These are phyloP conservation scores for Rhododendron ferrugineum DNA, from an alignment of 148 eudicot genomes.

Conservation along the genomic window DNA sequence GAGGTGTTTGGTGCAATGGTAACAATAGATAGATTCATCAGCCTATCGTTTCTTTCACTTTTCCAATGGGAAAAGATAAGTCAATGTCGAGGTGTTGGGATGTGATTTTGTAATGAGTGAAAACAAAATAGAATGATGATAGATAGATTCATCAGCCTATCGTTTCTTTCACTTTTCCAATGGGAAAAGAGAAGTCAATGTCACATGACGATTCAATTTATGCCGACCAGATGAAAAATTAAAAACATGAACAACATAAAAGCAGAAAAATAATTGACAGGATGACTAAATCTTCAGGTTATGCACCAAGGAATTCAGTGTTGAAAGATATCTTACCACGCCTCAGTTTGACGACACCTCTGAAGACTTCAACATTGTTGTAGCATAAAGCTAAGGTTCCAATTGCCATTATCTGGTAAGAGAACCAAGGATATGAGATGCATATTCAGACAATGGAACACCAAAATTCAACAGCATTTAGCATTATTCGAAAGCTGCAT, in stretches of 20 bases:
- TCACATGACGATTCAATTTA: background rate
- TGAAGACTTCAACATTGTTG: slow-evolving; percentile 84
- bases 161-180: background rate
- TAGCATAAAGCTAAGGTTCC: slow-evolving; percentile 89
- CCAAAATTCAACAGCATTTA: background rate
- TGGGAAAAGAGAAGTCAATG: background rate
- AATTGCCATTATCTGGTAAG: slow-evolving; percentile 67
- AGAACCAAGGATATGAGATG: slow-evolving; percentile 20
- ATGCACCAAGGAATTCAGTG: background rate
- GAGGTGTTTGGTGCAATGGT: background rate
- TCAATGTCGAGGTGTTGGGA: background rate
- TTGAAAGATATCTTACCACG: slow-evolving; percentile 18
- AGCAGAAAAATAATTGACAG: background rate
- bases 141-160: background rate
- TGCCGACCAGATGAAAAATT: background rate
- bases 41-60: background rate
- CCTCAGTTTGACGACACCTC: slow-evolving; percentile 90
- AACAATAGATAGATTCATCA: background rate
- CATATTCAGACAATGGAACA: slow-evolving; percentile 8
- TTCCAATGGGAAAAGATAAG: background rate
- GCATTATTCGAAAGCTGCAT: background rate
- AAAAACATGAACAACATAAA: background rate
- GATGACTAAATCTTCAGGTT: background rate
- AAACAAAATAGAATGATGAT: background rate
- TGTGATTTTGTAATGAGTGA: background rate